Evolutionary conservation across 2,329 filamentous ascomycete species (phyloP).

Genomic region (Amauroascus verrucosus): DNA sequence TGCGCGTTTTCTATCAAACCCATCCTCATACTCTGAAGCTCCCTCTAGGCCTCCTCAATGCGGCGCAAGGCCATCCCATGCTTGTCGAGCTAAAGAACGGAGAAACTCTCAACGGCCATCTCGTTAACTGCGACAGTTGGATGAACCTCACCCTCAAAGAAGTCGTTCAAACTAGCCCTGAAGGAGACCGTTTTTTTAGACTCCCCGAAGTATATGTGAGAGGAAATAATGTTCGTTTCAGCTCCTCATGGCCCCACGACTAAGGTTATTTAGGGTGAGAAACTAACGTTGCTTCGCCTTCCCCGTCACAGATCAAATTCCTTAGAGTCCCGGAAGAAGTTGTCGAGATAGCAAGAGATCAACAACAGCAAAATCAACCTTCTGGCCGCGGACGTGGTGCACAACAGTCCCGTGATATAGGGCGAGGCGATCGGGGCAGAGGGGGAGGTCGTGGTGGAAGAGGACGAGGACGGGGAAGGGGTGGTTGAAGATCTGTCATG

Average conservation of each 20-base stretch:
- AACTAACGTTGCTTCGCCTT: neutral
- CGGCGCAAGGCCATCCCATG: conserved; percentile 95
- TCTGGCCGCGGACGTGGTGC: conserved; percentile 34
- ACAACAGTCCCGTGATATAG: conserved; percentile 24
- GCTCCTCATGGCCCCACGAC: neutral
- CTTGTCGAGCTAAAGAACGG: conserved; percentile 95
- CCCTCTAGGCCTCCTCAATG: conserved; percentile 72
- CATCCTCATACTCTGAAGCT: conserved; percentile 35
- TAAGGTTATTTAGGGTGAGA: neutral
- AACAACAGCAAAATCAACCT: conserved; percentile 63
- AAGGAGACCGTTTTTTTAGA: conserved; percentile 87
- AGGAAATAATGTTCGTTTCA: conserved; percentile 75
- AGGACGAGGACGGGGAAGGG: conserved; percentile 36
- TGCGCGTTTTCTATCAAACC: neutral
- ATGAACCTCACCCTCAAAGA: conserved; percentile 98
- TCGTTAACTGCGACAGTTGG: conserved; percentile 97
- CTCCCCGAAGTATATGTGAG: conserved; percentile 92
- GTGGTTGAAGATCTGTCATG: conserved; percentile 21
- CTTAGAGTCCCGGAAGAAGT: conserved; percentile 93
- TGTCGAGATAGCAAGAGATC: conserved; percentile 85
- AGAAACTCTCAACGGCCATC: conserved; percentile 91
- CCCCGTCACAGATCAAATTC: conserved; percentile 76
- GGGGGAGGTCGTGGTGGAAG: conserved; percentile 36
- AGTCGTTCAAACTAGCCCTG: conserved; percentile 90
- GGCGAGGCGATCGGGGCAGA: conserved; percentile 33